Conservation (phyloP, 2,329 filamentous ascomycete species). For the Remersonia thermophila region DNA sequence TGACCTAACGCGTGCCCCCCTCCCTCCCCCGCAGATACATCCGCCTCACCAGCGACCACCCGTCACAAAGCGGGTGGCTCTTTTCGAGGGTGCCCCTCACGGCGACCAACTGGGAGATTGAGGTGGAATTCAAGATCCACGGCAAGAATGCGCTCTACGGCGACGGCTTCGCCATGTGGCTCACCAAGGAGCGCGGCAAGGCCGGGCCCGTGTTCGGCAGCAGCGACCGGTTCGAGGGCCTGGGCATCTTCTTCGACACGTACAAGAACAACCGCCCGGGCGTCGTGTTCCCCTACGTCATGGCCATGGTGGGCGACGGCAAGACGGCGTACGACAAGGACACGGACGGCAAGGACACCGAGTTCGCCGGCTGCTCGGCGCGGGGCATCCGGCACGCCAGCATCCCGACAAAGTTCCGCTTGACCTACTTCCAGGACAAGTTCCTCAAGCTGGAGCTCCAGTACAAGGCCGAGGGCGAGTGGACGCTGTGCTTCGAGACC, state of each 20-base stretch:
- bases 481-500: constrained; percentile 79
- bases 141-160: constrained; percentile 84
- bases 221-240: constrained; percentile 78
- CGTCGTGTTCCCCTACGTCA: constrained; percentile 91
- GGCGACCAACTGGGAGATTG: constrained; percentile 97
- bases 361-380: constrained; percentile 89
- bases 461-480: constrained; percentile 83
- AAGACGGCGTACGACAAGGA: constrained; percentile 81
- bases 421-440: constrained; percentile 97
- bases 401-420: constrained; percentile 68
- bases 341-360: constrained; percentile 85
- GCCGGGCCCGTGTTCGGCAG: constrained; percentile 79
- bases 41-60: constrained; percentile 78
- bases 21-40: constrained; percentile 53
- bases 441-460: constrained; percentile 79
- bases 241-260: constrained; percentile 93
- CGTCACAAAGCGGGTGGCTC: constrained; percentile 84
- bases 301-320: constrained; percentile 96
- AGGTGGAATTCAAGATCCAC: constrained; percentile 89
- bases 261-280: constrained; percentile 99
- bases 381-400: constrained; percentile 73
- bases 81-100: constrained; percentile 91
- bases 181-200: constrained; percentile 81
- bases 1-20: constrained; percentile 16
- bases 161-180: constrained; percentile 95